Evolutionary conservation across 148 eudicot genomes (phyloP), one percentile per base, ranked within the genome.

Genomic region (Diospyros lotus): DNA sequence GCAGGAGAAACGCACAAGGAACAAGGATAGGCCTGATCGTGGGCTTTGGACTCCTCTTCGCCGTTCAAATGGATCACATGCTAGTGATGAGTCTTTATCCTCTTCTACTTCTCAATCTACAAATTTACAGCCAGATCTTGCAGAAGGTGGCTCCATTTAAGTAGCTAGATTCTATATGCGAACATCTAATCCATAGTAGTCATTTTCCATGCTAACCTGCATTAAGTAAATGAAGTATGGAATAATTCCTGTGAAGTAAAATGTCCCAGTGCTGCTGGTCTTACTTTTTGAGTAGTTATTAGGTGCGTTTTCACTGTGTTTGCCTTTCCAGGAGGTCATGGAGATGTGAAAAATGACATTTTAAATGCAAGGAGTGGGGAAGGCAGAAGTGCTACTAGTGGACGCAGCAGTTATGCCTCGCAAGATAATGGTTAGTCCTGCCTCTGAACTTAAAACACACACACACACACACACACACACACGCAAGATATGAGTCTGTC

Each of bases 1-100:
- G 83, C 97, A 82, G 80, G 91, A 95, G 75, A 89, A 84, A 71
- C 91, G 96, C 48, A 80, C 88, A 48, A 87, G 96, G 80, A 91
- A 91, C 66, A 90, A 80, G 84, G 98, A 94, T 76, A 90, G 97
- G 82, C 92, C 89, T 82, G 98, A 94, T 86, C 97, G 90, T 80
- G 96, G 92, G 73, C 88, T 92, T 70, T 92, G 97, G 97, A 64
- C 98, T 75, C 97, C 97, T 75, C 86, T 90, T 55, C 89, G 94
- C 44, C 89, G 86, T 79, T 84, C 95, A n/a, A 96, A 91, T 83
- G 81, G 88, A 75, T 81, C 86, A 69, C 89, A 83, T 74, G 71
- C 87, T 52, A 85, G 87, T 78, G 84, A 89, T 61, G 97, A 85
- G 67, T 84, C 84, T 17, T 73, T 84, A 28, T 77, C 88, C 38